A percentile compares a stretch with the other conserved stretches of the same genome.
Conservation (phyloP, 805 yeast genomes). For the Myxozyma vanderwaltii region DNA sequence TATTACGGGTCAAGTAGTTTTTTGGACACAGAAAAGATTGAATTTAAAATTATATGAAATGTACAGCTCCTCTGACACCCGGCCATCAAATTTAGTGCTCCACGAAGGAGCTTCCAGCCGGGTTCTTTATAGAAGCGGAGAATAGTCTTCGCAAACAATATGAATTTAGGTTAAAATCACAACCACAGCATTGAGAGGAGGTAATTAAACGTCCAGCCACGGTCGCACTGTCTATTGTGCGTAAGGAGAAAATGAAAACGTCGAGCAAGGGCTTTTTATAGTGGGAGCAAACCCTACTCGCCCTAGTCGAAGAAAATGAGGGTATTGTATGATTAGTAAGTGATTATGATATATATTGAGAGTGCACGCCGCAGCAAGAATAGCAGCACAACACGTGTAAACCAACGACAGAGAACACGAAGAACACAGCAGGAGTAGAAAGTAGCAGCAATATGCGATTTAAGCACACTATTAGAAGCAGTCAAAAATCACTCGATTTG, state of each 20-base stretch:
- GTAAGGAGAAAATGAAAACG: conserved; percentile 9
- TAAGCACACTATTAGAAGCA: no score
- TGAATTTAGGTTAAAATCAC: background rate
- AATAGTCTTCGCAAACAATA: conserved; percentile 19
- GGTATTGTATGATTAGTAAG: no score
- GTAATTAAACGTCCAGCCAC: conserved; percentile 13
- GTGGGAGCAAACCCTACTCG: no score
- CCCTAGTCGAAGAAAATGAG: background rate
- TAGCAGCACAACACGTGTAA: no score
- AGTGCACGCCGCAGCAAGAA: no score
- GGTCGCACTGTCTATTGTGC: conserved; percentile 32
- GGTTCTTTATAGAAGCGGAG: conserved; percentile 32
- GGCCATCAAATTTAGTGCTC: conserved; percentile 22
- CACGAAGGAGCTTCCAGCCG: conserved; percentile 28
- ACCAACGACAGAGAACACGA: background rate
- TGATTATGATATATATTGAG: no score
- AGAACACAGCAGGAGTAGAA: background rate
- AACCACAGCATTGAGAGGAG: conserved; percentile 1
- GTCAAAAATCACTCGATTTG: background rate
- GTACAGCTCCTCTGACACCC: conserved; percentile 37
- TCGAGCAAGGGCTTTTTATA: background rate
- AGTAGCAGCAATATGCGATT: no score
- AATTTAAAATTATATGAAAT: no score
- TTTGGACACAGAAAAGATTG: no score
- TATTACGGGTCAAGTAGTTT: background rate